Evolutionary conservation across 805 yeast genomes (phyloP).

Genomic region (Dipodascus albidus): DNA sequence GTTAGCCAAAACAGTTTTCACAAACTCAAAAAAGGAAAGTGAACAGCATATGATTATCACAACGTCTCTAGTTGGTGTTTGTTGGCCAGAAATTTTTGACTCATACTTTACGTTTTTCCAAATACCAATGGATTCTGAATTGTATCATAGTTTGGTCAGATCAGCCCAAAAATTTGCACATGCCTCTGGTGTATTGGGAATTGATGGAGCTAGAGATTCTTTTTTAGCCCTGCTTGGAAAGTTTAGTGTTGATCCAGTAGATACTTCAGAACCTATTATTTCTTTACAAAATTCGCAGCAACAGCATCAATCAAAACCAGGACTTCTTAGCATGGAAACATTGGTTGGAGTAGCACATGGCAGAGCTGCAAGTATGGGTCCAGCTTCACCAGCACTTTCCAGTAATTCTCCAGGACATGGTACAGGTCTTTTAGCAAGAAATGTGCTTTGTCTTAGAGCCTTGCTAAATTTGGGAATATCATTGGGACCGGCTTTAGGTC

Average conservation of each 20-base stretch:
- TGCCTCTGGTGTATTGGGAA: constrained; percentile 64
- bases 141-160: constrained; percentile 56
- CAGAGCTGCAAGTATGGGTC: constrained; percentile 5
- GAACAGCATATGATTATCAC: constrained; percentile 7
- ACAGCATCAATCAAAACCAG: constrained; percentile 2
- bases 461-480: constrained; percentile 66
- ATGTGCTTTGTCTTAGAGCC: constrained; percentile 68
- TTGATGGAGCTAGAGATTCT: constrained; percentile 46
- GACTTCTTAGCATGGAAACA: constrained; percentile 11
- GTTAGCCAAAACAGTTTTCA: constrained; percentile 33
- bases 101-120: constrained; percentile 44
- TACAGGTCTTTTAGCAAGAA: constrained; percentile 30
- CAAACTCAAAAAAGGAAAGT: constrained; percentile 12
- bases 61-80: constrained; percentile 14
- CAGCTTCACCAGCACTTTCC: neutral
- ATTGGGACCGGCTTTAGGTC: constrained; percentile 59
- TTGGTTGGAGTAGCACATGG: constrained; percentile 15
- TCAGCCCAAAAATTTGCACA: constrained; percentile 75
- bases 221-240: constrained; percentile 28
- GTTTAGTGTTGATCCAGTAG: constrained; percentile 16
- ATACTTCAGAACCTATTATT: constrained; percentile 9
- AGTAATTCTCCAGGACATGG: neutral
- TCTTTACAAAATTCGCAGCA: neutral
- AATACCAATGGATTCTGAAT: constrained; percentile 57
- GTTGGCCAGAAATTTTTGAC: constrained; percentile 30